Evolutionary conservation across 2,329 filamentous ascomycete genomes (phyloP), one percentile per base, ranked within the genome.

Genomic region (Colletotrichum godetiae): DNA sequence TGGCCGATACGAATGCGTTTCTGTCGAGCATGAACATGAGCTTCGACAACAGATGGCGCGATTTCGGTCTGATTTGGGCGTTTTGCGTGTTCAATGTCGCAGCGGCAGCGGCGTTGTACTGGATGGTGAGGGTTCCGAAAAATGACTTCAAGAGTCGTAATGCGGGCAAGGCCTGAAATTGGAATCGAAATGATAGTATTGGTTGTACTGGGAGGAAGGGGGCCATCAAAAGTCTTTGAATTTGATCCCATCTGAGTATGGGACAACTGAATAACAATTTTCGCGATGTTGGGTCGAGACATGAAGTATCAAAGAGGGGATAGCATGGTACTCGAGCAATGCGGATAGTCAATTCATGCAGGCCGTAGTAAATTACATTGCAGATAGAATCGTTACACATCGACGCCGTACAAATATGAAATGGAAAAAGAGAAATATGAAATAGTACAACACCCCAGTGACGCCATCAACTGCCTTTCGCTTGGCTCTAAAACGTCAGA

Each of bases 1-100:
- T 85, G 0, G 73, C 77, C 4, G 77, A 80, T 0, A 84, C 85
- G 0, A 82, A 87, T 33, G 76, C 77, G 15, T 86, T 84, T 37
- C 52, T 86, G 66, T 72, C 81, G 1, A 68, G 37, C 0, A 83
- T 85, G 52, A 81, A 83, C 49, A 86, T 88, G 65, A 81, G 81
- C 46, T 90, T 88, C 70, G 78, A 77, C 52, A 76, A 88, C 49
- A 78, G 87, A 15, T 91, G 88, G 88, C 84, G 89, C 66, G 87
- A 91, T 70, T 89, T 86, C 68, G 88, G 88, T 0, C 79, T 91
- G 2, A 80, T 89, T 37, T 90, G 87, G 82, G 84, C 82, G 0
- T 90, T 88, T 67, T 83, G 88, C 46, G 78, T 82, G 1, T 87
- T 88, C 76, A 90, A 90, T 62, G 76, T 87, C n/a, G 78, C 80